Conservation (phyloP, 148 eudicot species). For the Cornus suecica region DNA sequence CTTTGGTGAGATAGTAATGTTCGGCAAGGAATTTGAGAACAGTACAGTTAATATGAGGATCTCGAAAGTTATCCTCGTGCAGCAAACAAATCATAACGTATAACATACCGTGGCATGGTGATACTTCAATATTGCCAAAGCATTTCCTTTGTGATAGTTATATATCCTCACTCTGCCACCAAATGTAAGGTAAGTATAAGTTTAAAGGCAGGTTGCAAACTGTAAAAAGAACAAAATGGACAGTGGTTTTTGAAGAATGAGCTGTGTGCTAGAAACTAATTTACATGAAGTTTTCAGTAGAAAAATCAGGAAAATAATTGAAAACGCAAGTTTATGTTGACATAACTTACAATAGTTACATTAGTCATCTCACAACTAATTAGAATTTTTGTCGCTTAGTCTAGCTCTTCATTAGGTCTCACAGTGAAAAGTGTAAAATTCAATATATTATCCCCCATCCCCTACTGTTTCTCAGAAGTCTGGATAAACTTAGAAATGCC, state of each 20-base stretch:
- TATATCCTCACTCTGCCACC: constrained; percentile 68
- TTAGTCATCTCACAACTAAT: too few relatives aligned
- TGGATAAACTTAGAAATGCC: too few relatives aligned
- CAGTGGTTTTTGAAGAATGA: background rate
- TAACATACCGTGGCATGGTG: constrained; percentile 59
- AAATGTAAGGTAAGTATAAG: background rate
- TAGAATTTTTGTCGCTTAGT: too few relatives aligned
- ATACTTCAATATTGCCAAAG: constrained; percentile 84
- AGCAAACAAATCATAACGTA: background rate
- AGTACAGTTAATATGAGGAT: background rate
- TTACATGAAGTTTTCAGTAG: background rate
- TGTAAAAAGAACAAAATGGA: background rate
- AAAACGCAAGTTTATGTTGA: background rate
- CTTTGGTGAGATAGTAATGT: background rate
- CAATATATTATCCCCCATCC: too few relatives aligned
- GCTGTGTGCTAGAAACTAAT: background rate
- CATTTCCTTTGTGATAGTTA: constrained; percentile 77
- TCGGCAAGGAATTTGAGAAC: background rate
- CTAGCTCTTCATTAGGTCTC: too few relatives aligned
- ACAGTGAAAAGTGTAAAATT: too few relatives aligned
- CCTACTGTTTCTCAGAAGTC: too few relatives aligned
- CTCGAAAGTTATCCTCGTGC: background rate
- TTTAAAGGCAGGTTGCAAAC: background rate
- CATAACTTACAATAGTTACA: too few relatives aligned
- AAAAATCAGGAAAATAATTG: background rate